Evolutionary conservation across 169 alveolate species (phyloP), one percentile per base, ranked within the genome.

Genomic region (Theileria parva): DNA sequence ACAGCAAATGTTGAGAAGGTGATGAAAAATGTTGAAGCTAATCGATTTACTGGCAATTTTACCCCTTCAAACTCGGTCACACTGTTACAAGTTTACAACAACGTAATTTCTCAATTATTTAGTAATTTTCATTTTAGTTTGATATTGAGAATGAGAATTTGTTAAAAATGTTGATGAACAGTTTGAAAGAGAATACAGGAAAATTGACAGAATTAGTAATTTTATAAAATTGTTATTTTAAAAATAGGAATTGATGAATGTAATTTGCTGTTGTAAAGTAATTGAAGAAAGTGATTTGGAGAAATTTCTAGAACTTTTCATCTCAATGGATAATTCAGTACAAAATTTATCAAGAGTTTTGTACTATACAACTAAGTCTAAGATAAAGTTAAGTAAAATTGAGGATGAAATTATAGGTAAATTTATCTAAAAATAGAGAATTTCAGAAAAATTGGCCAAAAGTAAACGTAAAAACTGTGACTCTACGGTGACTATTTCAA

Each of bases 81-180:
- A 27, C 25, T 74, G 21, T 34, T 83, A 19, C 79, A 77, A 34
- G 44, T 83, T 17, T 19, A 60, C 27, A n/a, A 85, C 15, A 83
- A 77, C 53, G 89, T 83, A 23, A 13, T 44, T 19, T 4, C n/a
- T 3, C 0, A 12, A 15, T 9, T 23, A 27, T 27, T 44, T 34
- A 21, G 28, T 23, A 17, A n/a, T 32, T 1, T 17, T 5, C 2
- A 8, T 9, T 65, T 19, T 44, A 65, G 74, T 37, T 65, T 15
- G 17, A 44, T 21, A 50, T 68, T 44, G 13, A n/a, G 21, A 68
- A 68, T 7, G 74, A 65, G 57, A 32, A 25, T n/a, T 23, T 51
- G 66, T 51, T n/a, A 13, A 21, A 28, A 12, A 27, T 5, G 21
- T 13, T 68, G 13, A 0, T 50, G 23, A 39, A 25, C 2, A 1